Evolutionary conservation across 116 monocot genomes (phyloP), one percentile per base, ranked within the genome.

Genomic region (Dioscorea cayenensis): DNA sequence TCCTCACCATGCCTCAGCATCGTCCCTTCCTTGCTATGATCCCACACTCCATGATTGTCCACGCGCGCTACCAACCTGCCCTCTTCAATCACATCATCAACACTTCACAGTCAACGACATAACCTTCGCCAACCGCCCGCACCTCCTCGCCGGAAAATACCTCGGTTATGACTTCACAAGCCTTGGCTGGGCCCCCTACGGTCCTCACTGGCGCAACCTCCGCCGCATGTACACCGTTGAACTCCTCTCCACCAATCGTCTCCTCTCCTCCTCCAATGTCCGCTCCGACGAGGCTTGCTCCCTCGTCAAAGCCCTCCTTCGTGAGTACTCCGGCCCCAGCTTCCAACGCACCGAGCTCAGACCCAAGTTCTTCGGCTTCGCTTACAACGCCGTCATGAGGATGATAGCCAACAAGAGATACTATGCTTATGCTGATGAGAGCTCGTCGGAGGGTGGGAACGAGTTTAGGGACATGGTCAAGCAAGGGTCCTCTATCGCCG

Each of bases 61-160:
- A n/a, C n/a, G n/a, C n/a, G n/a, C n/a, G n/a, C n/a, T n/a, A n/a
- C n/a, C n/a, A n/a, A n/a, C n/a, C n/a, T n/a, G n/a, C n/a, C n/a
- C n/a, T n/a, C n/a, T n/a, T n/a, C n/a, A n/a, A n/a, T n/a, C n/a
- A n/a, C n/a, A n/a, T n/a, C n/a, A n/a, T n/a, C n/a, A n/a, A n/a
- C n/a, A n/a, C 73, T 67, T 84, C 28, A 64, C 69, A 16, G 61
- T 18, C 19, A 11, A 79, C 48, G 76, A 84, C 60, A 51, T 80
- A 60, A 19, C 63, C 66, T 84, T 84, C 50, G 66, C 76, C 60
- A 61, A 77, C 73, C 80, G 79, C 49, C 68, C 76, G 3, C 38
- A 6, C 1, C 64, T 70, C 28, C 69, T 60, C 4, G 29, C 37
- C 7, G 32, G 60, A 8, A 68, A 72, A 25, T 0, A 29, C 4